Base-by-base conservation (phyloP, 2,329 filamentous ascomycete species). In the Pseudogymnoascus sp. region DNA sequence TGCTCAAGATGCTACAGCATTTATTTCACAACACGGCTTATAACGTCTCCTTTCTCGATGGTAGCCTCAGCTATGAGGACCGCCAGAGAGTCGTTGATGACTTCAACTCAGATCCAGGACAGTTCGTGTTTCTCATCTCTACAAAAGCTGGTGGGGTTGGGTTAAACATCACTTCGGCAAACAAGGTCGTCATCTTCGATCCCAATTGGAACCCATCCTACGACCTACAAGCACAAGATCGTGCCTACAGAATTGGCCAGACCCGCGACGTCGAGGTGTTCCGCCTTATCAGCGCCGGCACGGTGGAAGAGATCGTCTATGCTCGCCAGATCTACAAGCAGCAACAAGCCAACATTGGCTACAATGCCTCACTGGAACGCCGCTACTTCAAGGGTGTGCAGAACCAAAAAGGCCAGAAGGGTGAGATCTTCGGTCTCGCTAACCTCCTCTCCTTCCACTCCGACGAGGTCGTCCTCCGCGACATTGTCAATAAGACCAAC, bases 401-500 rank as follows among this genome's bases (percentile, higher is more conserved):
- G 75, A 88, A 96, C 66, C 85, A 91, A 68, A 85, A 85, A 23
- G 84, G 85, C 28, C 87, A 93, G 67, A 93, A 93, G 69, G 95
- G 95, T 14, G 95, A 99, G 74, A 91, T 99, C 21, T 99, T 99
- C 69, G 95, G 95, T 0, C 81, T 97, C 1, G 77, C 83, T 21
- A 99, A 99, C 68, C 82, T 99, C 11, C 91, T 99, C 69, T 86
- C 86, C 0, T 97, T 91, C 66, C 87, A 91, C 66, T 84, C 86
- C 59, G 85, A 93, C 67, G 89, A 89, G 65, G 84, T 96, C 11
- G 82, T 97, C 12, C 82, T 97, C 4, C 85, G 90, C n/a, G 91
- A 97, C 63, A 97, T 99, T 68, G 91, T 99, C 69, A 96, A 97
- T 79, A 96, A 97, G 76, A 97, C 95, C 28, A 99, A 99, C 71